Percentiles rank a stretch among this genome's conserved stretches.
Conservation (phyloP, 495 filamentous ascomycete genomes). For the Thermochaetoides thermophila region DNA sequence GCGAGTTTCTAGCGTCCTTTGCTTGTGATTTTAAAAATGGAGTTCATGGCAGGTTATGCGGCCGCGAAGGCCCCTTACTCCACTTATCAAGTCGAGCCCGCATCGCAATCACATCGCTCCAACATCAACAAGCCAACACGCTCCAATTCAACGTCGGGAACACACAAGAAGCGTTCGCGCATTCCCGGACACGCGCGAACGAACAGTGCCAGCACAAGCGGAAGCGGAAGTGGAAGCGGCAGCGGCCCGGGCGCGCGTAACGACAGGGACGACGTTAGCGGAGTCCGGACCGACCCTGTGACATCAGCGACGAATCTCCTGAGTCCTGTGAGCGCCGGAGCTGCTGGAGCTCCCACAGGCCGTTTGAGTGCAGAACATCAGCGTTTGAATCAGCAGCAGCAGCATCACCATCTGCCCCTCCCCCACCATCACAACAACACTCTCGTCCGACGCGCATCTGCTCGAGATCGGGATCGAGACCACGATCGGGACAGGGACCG, state of each 20-base stretch:
- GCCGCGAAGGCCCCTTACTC: constrained; percentile 22
- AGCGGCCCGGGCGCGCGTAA: no score
- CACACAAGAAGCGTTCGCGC: constrained; percentile 16
- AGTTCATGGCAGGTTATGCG: constrained; percentile 22
- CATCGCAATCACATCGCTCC: constrained; percentile 7
- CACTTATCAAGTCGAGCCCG: constrained; percentile 20
- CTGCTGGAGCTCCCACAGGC: no score
- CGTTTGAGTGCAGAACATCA: no score
- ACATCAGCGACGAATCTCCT: no score
- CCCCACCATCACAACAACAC: not conserved
- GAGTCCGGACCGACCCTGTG: no score
- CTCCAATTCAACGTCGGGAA: constrained; percentile 22
- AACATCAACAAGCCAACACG: constrained; percentile 17
- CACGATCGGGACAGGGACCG: constrained; percentile 14
- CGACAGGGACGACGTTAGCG: no score
- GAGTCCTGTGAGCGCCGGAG: no score
- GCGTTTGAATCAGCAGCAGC: constrained; percentile 3
- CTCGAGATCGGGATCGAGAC: no score
- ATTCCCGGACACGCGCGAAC: constrained; percentile 15
- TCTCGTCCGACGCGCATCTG: not conserved
- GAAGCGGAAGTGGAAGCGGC: constrained; percentile 17
- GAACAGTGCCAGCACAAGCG: constrained; percentile 20
- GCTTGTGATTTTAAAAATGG: constrained; percentile 19
- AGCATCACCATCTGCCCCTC: constrained; percentile 1
- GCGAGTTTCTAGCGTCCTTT: no score